A percentile compares a stretch with the other conserved stretches of the same genome.
These are phyloP conservation scores for Beauveria caledonica DNA, from an alignment of 2,329 filamentous ascomycete genomes.

Conservation along the genomic window DNA sequence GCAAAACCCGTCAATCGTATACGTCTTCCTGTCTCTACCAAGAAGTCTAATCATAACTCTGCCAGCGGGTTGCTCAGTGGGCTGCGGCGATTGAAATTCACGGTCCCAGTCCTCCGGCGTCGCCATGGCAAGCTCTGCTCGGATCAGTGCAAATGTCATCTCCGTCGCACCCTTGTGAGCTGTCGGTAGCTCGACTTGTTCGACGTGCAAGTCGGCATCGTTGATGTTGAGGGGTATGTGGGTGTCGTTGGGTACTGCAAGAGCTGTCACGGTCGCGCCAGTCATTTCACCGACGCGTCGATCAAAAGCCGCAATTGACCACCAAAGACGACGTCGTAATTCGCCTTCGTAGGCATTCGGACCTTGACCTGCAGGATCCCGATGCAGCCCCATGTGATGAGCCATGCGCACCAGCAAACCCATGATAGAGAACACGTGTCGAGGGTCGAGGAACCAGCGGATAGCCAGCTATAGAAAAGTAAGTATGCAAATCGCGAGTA, in stretches of 20 bases:
- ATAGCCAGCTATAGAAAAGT: constrained; percentile 31
- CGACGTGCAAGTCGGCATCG: constrained; percentile 49
- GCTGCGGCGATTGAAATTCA: constrained; percentile 32
- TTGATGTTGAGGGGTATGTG: constrained; percentile 53
- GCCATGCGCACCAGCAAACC: constrained; percentile 60
- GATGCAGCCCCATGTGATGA: constrained; percentile 60
- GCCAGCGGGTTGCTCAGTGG: constrained; percentile 21
- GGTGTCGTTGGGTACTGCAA: constrained; percentile 46
- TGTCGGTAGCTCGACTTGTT: constrained; percentile 46
- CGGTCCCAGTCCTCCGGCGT: constrained; percentile 20
- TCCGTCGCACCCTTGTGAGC: constrained; percentile 46
- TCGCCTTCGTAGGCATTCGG: constrained; percentile 56
- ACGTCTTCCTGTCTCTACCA: constrained; percentile 39
- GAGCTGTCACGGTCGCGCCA: constrained; percentile 47
- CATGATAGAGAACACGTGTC: constrained; percentile 40
- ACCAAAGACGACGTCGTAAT: constrained; percentile 65
- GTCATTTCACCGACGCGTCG: constrained; percentile 60
- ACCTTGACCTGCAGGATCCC: constrained; percentile 46
- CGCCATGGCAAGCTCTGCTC: constrained; percentile 49
- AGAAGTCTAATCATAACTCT: constrained; percentile 36
- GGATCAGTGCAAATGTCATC: constrained; percentile 50
- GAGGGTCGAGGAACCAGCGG: constrained; percentile 51
- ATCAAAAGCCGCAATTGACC: constrained; percentile 62
- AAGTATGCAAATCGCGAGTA: neutral
- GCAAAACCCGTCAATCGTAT: constrained; percentile 45